Conservation (phyloP, 108 stramenopile genomes). For the Nitzschia sp. region DNA sequence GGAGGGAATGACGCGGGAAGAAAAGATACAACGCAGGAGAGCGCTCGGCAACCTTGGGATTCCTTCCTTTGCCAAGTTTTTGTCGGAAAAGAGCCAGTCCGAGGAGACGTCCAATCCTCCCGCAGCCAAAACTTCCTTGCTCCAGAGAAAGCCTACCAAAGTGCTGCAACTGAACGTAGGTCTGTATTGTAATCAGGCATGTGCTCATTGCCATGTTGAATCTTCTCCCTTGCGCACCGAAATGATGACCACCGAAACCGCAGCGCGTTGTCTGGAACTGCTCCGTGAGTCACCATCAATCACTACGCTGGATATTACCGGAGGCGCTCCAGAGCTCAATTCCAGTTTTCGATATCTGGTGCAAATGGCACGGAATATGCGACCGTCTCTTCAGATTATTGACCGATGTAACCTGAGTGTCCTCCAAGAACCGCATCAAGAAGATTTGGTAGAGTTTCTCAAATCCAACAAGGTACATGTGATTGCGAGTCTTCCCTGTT, state of each 20-base stretch:
- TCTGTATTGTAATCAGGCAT: slow-evolving; percentile 97
- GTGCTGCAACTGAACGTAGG: slow-evolving; percentile 97
- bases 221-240: slow-evolving; percentile 86
- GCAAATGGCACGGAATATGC: slow-evolving; percentile 65
- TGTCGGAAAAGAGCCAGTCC: slow-evolving; percentile 38
- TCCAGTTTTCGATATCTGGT: slow-evolving; percentile 88
- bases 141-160: slow-evolving; percentile 25
- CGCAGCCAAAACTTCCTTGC: neutral
- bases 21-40: slow-evolving; percentile 84
- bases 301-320: slow-evolving; percentile 91
- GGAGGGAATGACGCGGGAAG: slow-evolving; percentile 64
- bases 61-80: slow-evolving; percentile 75
- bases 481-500: slow-evolving; percentile 92
- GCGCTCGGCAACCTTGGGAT: slow-evolving; percentile 84
- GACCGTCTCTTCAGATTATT: slow-evolving; percentile 88
- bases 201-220: slow-evolving; percentile 93
- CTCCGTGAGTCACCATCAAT: slow-evolving; percentile 75
- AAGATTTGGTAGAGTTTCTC: slow-evolving; percentile 91
- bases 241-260: slow-evolving; percentile 87
- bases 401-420: slow-evolving; percentile 98
- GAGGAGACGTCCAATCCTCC: slow-evolving; percentile 4
- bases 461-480: slow-evolving; percentile 86
- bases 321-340: slow-evolving; percentile 96
- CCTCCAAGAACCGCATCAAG: slow-evolving; percentile 91
- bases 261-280: slow-evolving; percentile 83